Evolutionary conservation across 2,329 filamentous ascomycete species (phyloP).

Genomic region (Microsporum canis): DNA sequence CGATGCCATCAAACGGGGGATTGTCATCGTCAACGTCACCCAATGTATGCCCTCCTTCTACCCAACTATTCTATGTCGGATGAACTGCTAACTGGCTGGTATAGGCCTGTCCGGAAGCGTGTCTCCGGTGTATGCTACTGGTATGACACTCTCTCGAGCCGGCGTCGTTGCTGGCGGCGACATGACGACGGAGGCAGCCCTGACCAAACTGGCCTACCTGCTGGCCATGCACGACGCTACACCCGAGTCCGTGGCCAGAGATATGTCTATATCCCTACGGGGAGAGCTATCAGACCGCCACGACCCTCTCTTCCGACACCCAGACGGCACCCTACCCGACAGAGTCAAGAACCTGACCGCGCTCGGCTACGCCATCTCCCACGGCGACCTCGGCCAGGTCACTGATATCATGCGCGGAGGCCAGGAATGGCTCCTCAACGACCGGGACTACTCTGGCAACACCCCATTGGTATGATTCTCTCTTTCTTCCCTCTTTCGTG

Average conservation of each 20-base stretch:
- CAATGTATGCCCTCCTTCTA: conserved; percentile 57
- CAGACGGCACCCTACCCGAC: conserved; percentile 46
- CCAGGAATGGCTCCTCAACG: conserved; percentile 57
- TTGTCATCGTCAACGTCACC: conserved; percentile 81
- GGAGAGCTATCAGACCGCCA: conserved; percentile 75
- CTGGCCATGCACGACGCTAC: conserved; percentile 57
- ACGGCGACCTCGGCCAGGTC: conserved; percentile 56
- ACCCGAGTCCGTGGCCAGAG: conserved; percentile 52
- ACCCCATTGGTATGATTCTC: conserved; percentile 41
- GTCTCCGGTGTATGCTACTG: conserved; percentile 65
- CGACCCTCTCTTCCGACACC: conserved; percentile 64
- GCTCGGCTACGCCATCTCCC: conserved; percentile 67
- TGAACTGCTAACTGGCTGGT: background rate
- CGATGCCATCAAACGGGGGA: conserved; percentile 64
- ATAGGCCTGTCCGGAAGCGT: conserved; percentile 54
- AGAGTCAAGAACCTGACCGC: conserved; percentile 58
- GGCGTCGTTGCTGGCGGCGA: conserved; percentile 85
- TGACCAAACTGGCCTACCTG: conserved; percentile 83
- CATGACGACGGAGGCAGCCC: conserved; percentile 77
- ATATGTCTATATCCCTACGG: conserved; percentile 64
- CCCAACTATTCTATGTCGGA: background rate
- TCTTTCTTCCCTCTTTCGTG: conserved; percentile 6
- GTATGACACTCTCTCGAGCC: conserved; percentile 64
- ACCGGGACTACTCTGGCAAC: conserved; percentile 71
- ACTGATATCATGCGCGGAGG: conserved; percentile 57